phyloP scores from a whole-genome alignment of 2,329 filamentous ascomycete species.

The Ceratocystis cacaofunesta region DNA sequence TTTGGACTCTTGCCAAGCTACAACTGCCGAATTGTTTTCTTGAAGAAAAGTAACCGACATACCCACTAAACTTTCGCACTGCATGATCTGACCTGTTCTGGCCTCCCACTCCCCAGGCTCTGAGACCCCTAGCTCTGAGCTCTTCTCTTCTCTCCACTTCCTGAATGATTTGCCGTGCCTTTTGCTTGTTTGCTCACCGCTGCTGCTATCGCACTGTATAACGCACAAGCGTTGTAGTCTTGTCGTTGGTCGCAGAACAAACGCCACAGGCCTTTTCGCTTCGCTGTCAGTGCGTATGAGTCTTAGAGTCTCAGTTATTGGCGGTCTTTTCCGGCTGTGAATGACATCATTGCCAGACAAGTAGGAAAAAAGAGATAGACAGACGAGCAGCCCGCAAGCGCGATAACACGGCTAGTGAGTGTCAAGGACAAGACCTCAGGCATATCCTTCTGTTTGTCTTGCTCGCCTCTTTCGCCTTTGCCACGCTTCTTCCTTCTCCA shows the following conservation, averaged over 20 bases:
- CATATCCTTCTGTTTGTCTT: background rate
- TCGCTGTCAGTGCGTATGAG: background rate
- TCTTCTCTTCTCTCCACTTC: background rate
- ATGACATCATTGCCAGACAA: background rate
- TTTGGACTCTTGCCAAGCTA: background rate
- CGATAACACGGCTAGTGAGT: background rate
- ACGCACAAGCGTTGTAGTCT: background rate
- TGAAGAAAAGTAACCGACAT: background rate
- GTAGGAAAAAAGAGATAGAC: background rate
- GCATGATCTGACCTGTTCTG: background rate
- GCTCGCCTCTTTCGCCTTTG: background rate
- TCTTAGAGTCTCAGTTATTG: background rate
- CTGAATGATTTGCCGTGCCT: background rate
- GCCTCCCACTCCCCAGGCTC: background rate
- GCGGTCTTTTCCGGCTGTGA: background rate
- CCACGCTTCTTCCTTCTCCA: background rate
- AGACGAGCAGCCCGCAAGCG: background rate
- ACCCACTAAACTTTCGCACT: background rate
- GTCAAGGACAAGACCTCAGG: background rate
- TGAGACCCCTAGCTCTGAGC: background rate
- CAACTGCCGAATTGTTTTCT: background rate
- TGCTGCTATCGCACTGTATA: background rate
- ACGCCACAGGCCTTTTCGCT: background rate
- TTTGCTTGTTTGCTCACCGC: constrained; percentile 2
- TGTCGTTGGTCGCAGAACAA: background rate